Evolutionary conservation across 495 filamentous ascomycete species (phyloP).

Genomic region (Penicillium parvum): DNA sequence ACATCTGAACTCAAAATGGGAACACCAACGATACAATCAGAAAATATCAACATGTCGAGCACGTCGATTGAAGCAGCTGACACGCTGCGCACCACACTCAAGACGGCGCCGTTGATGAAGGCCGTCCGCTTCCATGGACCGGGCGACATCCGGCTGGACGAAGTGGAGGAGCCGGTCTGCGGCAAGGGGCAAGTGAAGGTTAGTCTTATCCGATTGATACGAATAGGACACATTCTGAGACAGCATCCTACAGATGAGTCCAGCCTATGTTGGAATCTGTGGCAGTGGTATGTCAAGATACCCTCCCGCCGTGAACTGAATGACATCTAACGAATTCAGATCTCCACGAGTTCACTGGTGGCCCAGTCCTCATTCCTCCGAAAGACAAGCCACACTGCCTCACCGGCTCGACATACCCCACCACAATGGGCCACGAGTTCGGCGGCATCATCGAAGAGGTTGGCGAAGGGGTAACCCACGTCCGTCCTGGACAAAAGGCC

Average conservation of each 20-base stretch:
- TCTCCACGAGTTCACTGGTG: constrained; percentile 28
- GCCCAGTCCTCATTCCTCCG: constrained; percentile 52
- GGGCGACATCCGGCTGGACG: constrained; percentile 12
- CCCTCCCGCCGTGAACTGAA: not conserved
- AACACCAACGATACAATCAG: not conserved
- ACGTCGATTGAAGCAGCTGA: constrained; percentile 1
- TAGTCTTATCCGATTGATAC: not conserved
- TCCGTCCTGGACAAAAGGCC: constrained; percentile 50
- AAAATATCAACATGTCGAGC: not conserved
- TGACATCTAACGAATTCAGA: constrained; percentile 1
- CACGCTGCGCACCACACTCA: constrained; percentile 5
- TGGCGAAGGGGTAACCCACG: constrained; percentile 46
- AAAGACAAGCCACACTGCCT: constrained; percentile 48
- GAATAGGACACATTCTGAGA: not conserved
- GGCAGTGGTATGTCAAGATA: constrained; percentile 12
- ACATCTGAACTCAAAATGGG: not conserved
- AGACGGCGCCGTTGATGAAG: constrained; percentile 3
- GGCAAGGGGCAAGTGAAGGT: constrained; percentile 16
- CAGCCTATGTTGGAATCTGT: constrained; percentile 13
- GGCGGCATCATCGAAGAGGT: constrained; percentile 54
- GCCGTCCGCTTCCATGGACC: constrained; percentile 16
- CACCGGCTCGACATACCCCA: constrained; percentile 49
- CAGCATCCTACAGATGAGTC: constrained; percentile 7
- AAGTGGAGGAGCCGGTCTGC: constrained; percentile 13
- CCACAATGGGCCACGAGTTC: constrained; percentile 60